phyloP scores from a whole-genome alignment of 2,329 filamentous ascomycete species.

The Emergomyces pasteurianus region DNA sequence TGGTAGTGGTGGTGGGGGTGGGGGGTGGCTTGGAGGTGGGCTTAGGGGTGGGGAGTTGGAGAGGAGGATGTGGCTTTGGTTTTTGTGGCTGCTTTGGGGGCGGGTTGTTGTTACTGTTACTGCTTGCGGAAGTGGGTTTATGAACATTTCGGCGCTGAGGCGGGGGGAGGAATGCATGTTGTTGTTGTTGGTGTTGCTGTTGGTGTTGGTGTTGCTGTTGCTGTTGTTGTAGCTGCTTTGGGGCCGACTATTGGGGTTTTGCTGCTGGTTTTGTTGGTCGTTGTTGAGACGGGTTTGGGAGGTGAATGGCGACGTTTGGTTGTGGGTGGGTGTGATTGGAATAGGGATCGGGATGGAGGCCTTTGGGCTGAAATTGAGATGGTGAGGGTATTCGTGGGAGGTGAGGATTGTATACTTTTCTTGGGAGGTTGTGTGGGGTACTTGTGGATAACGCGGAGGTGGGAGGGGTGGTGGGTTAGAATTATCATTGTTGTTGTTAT shows the following conservation, averaged over 20 bases:
- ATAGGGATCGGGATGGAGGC: slow-evolving; percentile 11
- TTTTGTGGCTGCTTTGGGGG: slow-evolving; percentile 15
- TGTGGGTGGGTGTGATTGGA: slow-evolving; percentile 15
- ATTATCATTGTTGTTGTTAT: neutral
- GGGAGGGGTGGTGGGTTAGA: slow-evolving; percentile 7
- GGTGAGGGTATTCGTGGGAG: slow-evolving; percentile 46
- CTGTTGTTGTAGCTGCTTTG: slow-evolving; percentile 16
- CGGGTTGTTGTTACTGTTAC: neutral
- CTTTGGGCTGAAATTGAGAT: slow-evolving; percentile 20
- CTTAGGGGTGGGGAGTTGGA: slow-evolving; percentile 13
- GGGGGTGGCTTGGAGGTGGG: slow-evolving; percentile 29
- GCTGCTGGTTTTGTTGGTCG: slow-evolving; percentile 14
- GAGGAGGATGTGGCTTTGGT: slow-evolving; percentile 15
- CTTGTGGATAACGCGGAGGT: neutral
- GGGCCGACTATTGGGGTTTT: slow-evolving; percentile 13
- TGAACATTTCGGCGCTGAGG: slow-evolving; percentile 24
- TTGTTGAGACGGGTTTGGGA: slow-evolving; percentile 27
- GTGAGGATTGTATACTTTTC: slow-evolving; percentile 58
- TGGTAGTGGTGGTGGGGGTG: slow-evolving; percentile 54
- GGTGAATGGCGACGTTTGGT: slow-evolving; percentile 11
- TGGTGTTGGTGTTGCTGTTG: too few species aligned
- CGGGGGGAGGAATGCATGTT: slow-evolving; percentile 24
- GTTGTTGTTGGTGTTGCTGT: too few species aligned
- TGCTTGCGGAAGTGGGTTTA: slow-evolving; percentile 8
- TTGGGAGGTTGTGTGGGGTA: slow-evolving; percentile 44